Base-by-base conservation (phyloP, 495 filamentous ascomycete genomes). In the Cenococcum geophilum region DNA sequence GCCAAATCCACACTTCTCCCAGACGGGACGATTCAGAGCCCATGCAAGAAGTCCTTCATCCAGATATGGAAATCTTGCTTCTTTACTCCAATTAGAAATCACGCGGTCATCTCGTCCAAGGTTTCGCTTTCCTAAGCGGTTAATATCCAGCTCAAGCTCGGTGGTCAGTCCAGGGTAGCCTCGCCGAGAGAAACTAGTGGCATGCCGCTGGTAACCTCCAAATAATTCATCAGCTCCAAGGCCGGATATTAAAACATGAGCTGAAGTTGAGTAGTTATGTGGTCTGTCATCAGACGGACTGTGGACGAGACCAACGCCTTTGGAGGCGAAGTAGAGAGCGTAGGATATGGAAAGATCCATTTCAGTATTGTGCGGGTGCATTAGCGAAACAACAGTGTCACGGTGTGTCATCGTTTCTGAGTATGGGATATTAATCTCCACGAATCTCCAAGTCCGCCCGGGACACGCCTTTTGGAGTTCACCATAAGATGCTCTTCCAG, bases 321-420 rank as follows among this genome's bases (percentile, higher is more conserved):
- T 83, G 6, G 92, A 84, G 4, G 93, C 90, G 71, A 98, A 98
- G 75, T 96, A 97, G 49, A 97, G 80, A 0, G 93, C 93, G 55
- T 82, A 84, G 1, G 87, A 88, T 66, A 99, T 97, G n/a, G 95
- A 97, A 2, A 97, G 79, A 68, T 99, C 93, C 93, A 99, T 99
- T 72, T 97, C 95, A 0, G 93, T 97, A 67, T 95, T 91, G 72
- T 97, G 93, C 0, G 93, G 93, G 66, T 86, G 80, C 67, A 97
- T 93, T 14, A 99, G 79, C 1, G 81, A 79, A 40, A 89, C 80
- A 3, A 97, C 80, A 5, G 75, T 77, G 6, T 79, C 67, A 50
- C 90, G 84, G 67, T 96, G 89, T 3, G 79, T 76, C 48, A 86
- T 62, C 0, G 86, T 87, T 61, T 95, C 89, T 12, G 77, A 66